These are phyloP conservation scores for Escovopsis weberi DNA, from an alignment of 2,329 filamentous ascomycete genomes.

Conservation along the genomic window DNA sequence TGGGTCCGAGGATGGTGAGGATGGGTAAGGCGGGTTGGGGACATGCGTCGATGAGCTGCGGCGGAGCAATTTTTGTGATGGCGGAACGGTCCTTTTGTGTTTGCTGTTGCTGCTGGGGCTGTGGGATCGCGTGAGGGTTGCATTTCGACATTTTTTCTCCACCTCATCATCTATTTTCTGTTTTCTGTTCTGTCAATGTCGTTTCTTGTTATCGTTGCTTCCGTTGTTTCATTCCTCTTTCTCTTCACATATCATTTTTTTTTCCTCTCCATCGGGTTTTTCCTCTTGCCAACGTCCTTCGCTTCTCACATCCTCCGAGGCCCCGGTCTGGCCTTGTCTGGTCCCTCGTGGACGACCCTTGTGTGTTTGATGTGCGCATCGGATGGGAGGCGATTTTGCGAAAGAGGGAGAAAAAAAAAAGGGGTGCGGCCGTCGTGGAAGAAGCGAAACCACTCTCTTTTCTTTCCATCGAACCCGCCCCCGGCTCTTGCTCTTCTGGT, in stretches of 20 bases:
- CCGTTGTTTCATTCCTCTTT: slow-evolving; percentile 3
- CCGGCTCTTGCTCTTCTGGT: too few relatives aligned
- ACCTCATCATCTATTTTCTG: not conserved
- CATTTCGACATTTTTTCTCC: too few relatives aligned
- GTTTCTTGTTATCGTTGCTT: slow-evolving; percentile 1
- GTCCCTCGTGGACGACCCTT: not conserved
- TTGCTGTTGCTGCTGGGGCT: not conserved
- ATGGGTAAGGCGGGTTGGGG: too few relatives aligned
- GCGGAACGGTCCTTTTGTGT: not conserved
- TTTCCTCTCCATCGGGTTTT: not conserved
- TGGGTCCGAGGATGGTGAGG: too few relatives aligned
- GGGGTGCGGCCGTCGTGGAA: not conserved
- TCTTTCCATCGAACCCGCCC: not conserved
- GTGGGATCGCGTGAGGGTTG: not conserved
- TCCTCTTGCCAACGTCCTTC: not conserved
- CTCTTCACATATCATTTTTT: slow-evolving; percentile 1
- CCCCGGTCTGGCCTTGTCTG: not conserved
- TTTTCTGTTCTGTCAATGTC: not conserved
- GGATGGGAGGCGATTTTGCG: not conserved
- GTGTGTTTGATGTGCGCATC: not conserved
- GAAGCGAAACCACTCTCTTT: not conserved
- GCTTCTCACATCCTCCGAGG: too few relatives aligned
- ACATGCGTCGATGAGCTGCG: not conserved
- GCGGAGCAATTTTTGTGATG: not conserved
- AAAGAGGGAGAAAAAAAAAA: not conserved